phyloP scores from a whole-genome alignment of 2,329 filamentous ascomycete genomes.

The Neopestalotiopsis rosae region DNA sequence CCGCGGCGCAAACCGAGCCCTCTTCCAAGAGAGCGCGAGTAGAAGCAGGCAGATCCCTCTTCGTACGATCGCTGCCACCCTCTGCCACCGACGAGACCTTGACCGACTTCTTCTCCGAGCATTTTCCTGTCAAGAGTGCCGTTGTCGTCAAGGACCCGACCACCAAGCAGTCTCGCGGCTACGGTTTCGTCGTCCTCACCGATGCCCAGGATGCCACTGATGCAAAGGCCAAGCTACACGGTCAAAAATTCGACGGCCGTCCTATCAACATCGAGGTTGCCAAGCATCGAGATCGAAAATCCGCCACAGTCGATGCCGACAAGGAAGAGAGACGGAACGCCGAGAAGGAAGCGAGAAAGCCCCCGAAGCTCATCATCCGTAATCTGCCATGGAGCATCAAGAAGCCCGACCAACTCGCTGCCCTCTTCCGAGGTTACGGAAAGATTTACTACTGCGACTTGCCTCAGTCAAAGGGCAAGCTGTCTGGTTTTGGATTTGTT shows the following conservation, averaged over 20 bases:
- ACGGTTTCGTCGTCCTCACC: constrained; percentile 96
- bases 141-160: constrained; percentile 86
- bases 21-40: constrained; percentile 62
- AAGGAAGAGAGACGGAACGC: constrained; percentile 65
- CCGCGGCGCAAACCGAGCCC: constrained; percentile 27
- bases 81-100: constrained; percentile 81
- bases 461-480: constrained; percentile 76
- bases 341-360: constrained; percentile 62
- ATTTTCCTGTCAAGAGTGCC: constrained; percentile 94
- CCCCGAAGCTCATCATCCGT: constrained; percentile 83
- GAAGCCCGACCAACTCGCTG: constrained; percentile 77
- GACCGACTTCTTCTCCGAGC: constrained; percentile 89
- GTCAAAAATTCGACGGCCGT: constrained; percentile 76
- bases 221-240: constrained; percentile 82
- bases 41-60: constrained; percentile 75
- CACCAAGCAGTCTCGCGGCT: constrained; percentile 88
- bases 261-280: constrained; percentile 88
- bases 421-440: constrained; percentile 84
- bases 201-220: constrained; percentile 88
- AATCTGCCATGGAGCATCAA: constrained; percentile 98
- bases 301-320: constrained; percentile 41
- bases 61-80: constrained; percentile 85
- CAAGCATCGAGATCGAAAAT: constrained; percentile 75
- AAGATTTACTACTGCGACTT: constrained; percentile 89
- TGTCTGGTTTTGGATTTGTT: constrained; percentile 92